These are phyloP conservation scores for Phytophthora hibernalis DNA, from an alignment of 352 stramenopile genomes.

Conservation along the genomic window DNA sequence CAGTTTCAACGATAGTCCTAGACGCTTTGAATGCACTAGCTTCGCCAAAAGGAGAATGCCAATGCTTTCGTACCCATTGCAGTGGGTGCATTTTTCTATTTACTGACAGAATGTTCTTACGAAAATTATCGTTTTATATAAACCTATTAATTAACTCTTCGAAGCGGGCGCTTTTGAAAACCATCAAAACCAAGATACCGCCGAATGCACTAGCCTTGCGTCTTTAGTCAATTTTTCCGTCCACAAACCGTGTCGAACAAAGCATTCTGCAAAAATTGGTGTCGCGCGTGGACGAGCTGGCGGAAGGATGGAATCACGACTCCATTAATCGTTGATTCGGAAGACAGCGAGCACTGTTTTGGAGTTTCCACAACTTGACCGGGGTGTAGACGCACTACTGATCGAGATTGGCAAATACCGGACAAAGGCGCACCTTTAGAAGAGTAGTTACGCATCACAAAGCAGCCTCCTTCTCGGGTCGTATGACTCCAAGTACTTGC, in stretches of 20 bases:
- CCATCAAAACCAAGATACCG: no score
- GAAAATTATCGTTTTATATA: no score
- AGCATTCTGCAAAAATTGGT: constrained; percentile 23
- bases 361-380: background rate
- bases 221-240: background rate
- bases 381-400: constrained; percentile 5
- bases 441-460: constrained; percentile 12
- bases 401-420: constrained; percentile 8
- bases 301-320: constrained; percentile 20
- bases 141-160: no score
- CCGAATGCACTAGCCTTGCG: no score
- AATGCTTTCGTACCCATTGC: no score
- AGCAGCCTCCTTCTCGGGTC: constrained; percentile 15
- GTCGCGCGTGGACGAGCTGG: constrained; percentile 7
- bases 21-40: no score
- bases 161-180: no score
- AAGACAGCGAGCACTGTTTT: background rate
- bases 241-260: constrained; percentile 7
- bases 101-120: no score
- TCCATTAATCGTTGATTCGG: constrained; percentile 8
- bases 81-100: no score
- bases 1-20: no score
- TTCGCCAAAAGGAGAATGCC: no score
- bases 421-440: background rate
- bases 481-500: background rate